A percentile compares a stretch with the other conserved stretches of the same genome.
Conservation (phyloP, 495 filamentous ascomycete species). For the Parachaetomium inaequale region DNA sequence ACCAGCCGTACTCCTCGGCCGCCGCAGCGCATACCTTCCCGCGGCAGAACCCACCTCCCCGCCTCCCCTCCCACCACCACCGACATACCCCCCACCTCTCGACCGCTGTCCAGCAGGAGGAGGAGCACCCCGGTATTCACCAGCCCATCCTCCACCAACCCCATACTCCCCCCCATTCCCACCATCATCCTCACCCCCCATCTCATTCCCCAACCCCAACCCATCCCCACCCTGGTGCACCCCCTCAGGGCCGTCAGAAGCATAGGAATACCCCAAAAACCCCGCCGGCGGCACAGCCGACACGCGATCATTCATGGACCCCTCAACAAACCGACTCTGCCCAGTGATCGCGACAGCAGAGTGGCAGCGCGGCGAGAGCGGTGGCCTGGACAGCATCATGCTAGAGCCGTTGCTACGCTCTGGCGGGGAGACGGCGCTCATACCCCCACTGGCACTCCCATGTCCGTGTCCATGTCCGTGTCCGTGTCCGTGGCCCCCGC, state of each 20-base stretch:
- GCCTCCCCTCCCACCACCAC: neutral
- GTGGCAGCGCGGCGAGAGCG: neutral
- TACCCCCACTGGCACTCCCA: too few species aligned
- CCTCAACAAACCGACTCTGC: conserved; percentile 59
- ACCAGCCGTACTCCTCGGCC: conserved; percentile 8
- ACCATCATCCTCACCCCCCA: neutral
- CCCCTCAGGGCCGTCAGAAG: neutral
- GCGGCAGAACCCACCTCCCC: neutral
- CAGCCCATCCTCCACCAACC: too few species aligned
- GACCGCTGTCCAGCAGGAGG: neutral
- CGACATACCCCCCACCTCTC: neutral
- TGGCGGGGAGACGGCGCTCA: neutral
- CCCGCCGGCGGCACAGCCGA: conserved; percentile 64
- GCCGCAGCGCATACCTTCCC: conserved; percentile 6
- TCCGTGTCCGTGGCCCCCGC: too few species aligned
- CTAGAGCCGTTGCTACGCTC: neutral
- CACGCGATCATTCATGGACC: conserved; percentile 71
- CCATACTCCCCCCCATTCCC: neutral
- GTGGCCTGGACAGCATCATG: neutral
- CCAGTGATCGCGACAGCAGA: conserved; percentile 12
- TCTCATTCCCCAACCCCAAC: neutral
- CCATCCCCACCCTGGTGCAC: neutral
- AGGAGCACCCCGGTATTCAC: too few species aligned
- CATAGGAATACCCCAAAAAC: conserved; percentile 49
- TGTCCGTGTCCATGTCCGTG: too few species aligned